A percentile compares a stretch with the other conserved stretches of the same genome.
These are phyloP conservation scores for Rhipidocladum racemiflorum DNA, from an alignment of 176 grass and related monocot species.

Conservation along the genomic window DNA sequence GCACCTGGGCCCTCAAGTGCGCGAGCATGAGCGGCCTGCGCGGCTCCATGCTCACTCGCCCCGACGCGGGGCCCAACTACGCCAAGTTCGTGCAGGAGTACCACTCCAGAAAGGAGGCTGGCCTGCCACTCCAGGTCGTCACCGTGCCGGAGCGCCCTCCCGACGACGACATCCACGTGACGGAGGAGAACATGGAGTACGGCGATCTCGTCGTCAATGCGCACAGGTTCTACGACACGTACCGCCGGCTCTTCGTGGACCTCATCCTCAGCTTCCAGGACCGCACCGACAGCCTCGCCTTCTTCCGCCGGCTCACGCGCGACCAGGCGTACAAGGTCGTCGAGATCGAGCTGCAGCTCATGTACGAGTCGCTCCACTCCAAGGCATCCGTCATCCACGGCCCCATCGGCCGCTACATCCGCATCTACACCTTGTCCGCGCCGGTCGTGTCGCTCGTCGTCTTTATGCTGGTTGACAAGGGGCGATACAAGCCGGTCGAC, in stretches of 20 bases:
- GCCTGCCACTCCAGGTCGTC: slow-evolving; percentile 42
- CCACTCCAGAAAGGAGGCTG: slow-evolving; percentile 45
- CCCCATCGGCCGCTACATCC: slow-evolving; percentile 14
- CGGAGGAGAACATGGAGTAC: background rate
- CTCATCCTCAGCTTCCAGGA: slow-evolving; percentile 57
- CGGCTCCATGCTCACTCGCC: slow-evolving; percentile 34
- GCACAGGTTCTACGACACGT: slow-evolving; percentile 33
- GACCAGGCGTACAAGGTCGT: slow-evolving; percentile 31
- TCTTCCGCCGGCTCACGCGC: slow-evolving; percentile 4
- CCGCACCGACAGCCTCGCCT: slow-evolving; percentile 22
- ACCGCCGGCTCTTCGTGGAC: slow-evolving; percentile 44
- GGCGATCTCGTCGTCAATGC: slow-evolving; percentile 23
- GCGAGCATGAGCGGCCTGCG: slow-evolving; percentile 58
- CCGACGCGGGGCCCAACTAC: slow-evolving; percentile 56
- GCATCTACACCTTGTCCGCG: slow-evolving; percentile 13
- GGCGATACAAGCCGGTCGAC: background rate
- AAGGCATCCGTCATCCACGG: slow-evolving; percentile 20
- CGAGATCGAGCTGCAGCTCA: slow-evolving; percentile 37
- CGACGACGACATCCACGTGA: background rate
- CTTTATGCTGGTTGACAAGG: background rate
- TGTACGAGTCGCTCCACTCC: slow-evolving; percentile 36
- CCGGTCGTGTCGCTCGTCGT: slow-evolving; percentile 1
- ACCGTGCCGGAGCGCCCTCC: slow-evolving; percentile 30
- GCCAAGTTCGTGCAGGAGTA: slow-evolving; percentile 81
- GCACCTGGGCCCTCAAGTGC: slow-evolving; percentile 49